A percentile compares a stretch with the other conserved stretches of the same genome.
Conservation (phyloP, 2,329 filamentous ascomycete genomes). For the Xylariaceae sp. region DNA sequence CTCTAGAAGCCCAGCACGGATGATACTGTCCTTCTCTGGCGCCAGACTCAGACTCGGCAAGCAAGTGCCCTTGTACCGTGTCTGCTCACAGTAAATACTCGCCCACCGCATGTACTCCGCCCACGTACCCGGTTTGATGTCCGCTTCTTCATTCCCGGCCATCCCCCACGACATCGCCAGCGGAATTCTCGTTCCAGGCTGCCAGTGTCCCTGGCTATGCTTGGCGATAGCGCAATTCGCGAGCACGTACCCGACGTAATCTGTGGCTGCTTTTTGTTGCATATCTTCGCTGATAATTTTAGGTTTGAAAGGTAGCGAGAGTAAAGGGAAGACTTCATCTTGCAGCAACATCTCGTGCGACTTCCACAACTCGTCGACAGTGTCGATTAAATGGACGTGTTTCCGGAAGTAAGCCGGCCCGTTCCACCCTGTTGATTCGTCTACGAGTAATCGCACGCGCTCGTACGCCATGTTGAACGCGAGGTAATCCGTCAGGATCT, state of each 20-base stretch:
- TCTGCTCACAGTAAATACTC: slow-evolving; percentile 3
- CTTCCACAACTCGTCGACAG: slow-evolving; percentile 1
- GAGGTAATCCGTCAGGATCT: slow-evolving; percentile 8
- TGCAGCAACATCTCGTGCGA: slow-evolving; percentile 4
- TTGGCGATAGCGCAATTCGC: slow-evolving; percentile 1
- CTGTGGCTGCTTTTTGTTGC: background rate
- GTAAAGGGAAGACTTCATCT: slow-evolving; percentile 1
- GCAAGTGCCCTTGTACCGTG: background rate
- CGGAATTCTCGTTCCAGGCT: background rate
- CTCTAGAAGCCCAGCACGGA: too few species aligned
- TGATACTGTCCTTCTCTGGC: background rate
- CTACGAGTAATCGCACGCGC: slow-evolving; percentile 5
- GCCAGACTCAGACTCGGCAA: background rate
- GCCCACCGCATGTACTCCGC: slow-evolving; percentile 5
- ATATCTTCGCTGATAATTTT: background rate
- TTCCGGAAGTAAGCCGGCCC: slow-evolving; percentile 5
- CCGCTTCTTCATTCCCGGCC: slow-evolving; percentile 3
- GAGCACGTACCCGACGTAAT: slow-evolving; percentile 1
- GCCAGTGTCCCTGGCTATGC: background rate
- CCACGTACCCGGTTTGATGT: slow-evolving; percentile 4
- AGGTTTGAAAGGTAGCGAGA: slow-evolving; percentile 4
- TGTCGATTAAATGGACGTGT: slow-evolving; percentile 4
- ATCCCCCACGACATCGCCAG: slow-evolving; percentile 4
- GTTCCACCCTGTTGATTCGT: slow-evolving; percentile 2
- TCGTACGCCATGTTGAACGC: slow-evolving; percentile 3